Evolutionary conservation across 169 alveolate genomes (phyloP), one percentile per base, ranked within the genome.

Genomic region (Neospora caninum): DNA sequence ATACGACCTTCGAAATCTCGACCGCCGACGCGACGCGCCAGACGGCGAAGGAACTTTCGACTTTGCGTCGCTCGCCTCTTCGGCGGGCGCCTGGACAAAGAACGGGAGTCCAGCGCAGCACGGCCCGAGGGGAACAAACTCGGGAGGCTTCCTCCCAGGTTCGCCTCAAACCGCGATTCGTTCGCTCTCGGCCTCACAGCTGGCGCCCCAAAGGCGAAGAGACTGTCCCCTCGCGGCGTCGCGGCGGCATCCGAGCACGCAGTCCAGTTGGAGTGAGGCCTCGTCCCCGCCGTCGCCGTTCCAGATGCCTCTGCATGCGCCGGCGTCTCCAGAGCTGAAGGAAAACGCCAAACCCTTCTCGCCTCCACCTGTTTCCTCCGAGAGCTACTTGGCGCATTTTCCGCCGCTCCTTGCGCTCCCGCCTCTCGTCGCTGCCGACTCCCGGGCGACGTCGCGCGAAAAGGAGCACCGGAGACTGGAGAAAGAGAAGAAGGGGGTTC

Each of bases 331-430:
- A 29, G 34, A 7, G 73, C 73, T 64, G 73, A 64, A 27, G 73
- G 73, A 27, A 13, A 13, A 4, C 22, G 22, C 58, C 16, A 27
- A 29, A 22, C 16, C 34, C 31, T 16, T 27, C 73, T 64, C 73
- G 73, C 73, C 73, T 64, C 73, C 73, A 27, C 7, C n/a, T 7
- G 64, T 18, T 22, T 22, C n/a, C 1, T 64, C 73, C 31, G 73
- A 16, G n/a, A 64, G 45, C 86, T 78, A 78, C 31, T 36, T 29
- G 39, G 86, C 39, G 10, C 86, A 78, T 43, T 78, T 78, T n/a
- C 86, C 86, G 49, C 86, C 86, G 39, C 86, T n/a, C 27, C 86
- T 78, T n/a, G 39, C 86, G 39, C 86, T n/a, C 86, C 45, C 86
- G 82, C 22, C 22, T 34, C 34, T 6, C 16, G n/a, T 20, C 18